A percentile compares a stretch with the other conserved stretches of the same genome.
These are phyloP conservation scores for Penicillium fimorum DNA, from an alignment of 495 filamentous ascomycete genomes.

Conservation along the genomic window DNA sequence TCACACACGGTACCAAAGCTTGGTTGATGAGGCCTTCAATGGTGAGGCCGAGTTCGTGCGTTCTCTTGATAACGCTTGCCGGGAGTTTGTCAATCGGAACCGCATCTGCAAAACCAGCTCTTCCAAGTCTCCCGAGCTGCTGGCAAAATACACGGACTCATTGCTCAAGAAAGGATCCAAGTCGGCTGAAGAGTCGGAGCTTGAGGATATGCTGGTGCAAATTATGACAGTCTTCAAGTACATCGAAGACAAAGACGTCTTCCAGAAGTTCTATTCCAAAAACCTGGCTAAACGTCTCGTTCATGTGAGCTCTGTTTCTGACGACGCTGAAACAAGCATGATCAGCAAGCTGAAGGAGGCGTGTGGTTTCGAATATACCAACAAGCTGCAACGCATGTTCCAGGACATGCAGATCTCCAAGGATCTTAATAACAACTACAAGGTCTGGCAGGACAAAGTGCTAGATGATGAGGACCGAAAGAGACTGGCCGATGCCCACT, in stretches of 20 bases:
- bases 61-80: constrained; percentile 94
- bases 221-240: constrained; percentile 99
- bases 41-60: constrained; percentile 96
- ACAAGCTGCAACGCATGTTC: constrained; percentile 99
- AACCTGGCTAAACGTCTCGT: constrained; percentile 95
- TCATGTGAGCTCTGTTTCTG: constrained; percentile 88
- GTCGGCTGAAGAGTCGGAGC: constrained; percentile 85
- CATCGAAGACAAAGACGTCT: constrained; percentile 99
- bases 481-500: constrained; percentile 68
- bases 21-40: constrained; percentile 90
- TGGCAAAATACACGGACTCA: constrained; percentile 95
- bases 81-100: constrained; percentile 97
- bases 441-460: constrained; percentile 62
- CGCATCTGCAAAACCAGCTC: constrained; percentile 89
- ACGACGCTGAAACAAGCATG: constrained; percentile 98
- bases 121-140: constrained; percentile 87
- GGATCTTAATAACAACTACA: constrained; percentile 87
- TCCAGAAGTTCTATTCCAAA: constrained; percentile 98
- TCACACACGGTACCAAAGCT: constrained; percentile 84
- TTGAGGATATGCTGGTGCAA: constrained; percentile 86
- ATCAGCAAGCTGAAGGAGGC: constrained; percentile 99
- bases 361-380: constrained; percentile 98
- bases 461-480: constrained; percentile 61
- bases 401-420: constrained; percentile 99
- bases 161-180: constrained; percentile 90